Conservation (phyloP, 768 basidiomycete genomes). For the Nevesoporus exiguus region DNA sequence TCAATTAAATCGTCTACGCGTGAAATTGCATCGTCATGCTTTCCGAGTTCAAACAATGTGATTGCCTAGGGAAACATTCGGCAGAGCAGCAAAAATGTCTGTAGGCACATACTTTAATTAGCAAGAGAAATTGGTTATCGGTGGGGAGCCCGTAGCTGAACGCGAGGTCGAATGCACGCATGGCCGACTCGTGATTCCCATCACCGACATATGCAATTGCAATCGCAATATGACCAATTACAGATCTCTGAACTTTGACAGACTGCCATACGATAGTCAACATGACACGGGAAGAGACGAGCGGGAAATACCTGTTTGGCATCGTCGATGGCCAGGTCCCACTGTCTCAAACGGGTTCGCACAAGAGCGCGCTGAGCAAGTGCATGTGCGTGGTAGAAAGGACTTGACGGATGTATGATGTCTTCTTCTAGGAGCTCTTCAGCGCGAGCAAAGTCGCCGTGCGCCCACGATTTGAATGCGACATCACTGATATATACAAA, state of each 20-base stretch:
- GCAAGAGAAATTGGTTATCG: neutral
- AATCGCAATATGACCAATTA: neutral
- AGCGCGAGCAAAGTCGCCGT: neutral
- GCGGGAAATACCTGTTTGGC: neutral
- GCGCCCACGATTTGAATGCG: neutral
- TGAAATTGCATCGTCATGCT: neutral
- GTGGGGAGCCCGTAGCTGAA: neutral
- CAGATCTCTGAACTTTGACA: neutral
- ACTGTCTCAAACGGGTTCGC: neutral
- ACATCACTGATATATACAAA: neutral
- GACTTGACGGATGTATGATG: neutral
- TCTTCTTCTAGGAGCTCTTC: neutral
- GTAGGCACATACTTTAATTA: neutral
- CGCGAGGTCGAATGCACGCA: neutral
- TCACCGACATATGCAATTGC: neutral
- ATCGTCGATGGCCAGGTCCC: neutral
- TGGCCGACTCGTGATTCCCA: neutral
- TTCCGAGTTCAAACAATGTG: neutral
- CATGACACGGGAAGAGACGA: neutral
- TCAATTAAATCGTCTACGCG: neutral
- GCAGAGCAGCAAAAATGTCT: neutral
- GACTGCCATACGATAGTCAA: neutral
- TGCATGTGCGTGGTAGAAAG: neutral
- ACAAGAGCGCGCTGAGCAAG: neutral
- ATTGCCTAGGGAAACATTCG: neutral